Evolutionary conservation across 2,329 filamentous ascomycete genomes (phyloP), one percentile per base, ranked within the genome.

Genomic region (Colletotrichum caudatum): DNA sequence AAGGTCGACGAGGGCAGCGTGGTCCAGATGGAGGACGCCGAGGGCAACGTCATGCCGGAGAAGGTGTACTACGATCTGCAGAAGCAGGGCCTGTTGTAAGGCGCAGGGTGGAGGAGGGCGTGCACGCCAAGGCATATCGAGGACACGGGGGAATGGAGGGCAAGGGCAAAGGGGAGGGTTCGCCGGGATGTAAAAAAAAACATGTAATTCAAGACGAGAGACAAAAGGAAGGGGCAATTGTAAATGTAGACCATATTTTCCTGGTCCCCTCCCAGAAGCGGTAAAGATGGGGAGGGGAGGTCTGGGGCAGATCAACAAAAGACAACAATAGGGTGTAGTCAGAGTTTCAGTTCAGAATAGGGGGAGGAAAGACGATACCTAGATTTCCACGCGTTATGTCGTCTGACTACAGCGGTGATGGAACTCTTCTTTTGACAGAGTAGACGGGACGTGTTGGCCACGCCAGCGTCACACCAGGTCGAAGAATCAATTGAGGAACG

Each of bases 21-120:
- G 12, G 94, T 98, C 61, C 94, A 99, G 85, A 99, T 99, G 96
- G 96, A 99, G 85, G 96, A 99, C 81, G 93, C 90, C 0, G 93
- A 97, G 80, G 96, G 96, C 58, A 98, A 99, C 78, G 96, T 99
- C 69, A 99, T 99, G 96, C 96, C 97, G 0, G 94, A 98, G 84
- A 97, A 97, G 87, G 95, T 99, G 66, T 99, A 98, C 81, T 91
- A 95, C 75, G 96, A 99, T 87, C 83, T 98, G 82, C 93, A 94
- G 82, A 97, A 97, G 84, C 94, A 97, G 80, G 95, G 95, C 44
- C 85, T 97, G 78, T 83, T 97, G 75, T 96, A 86, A 16, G 12
- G 14, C 51, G 20, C 18, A 35, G 18, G 29, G 14, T 9, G 11
- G 37, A 11, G 37, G 37, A 11, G 14, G 37, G 37, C 29, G 29